Evolutionary conservation across 139 green algal species (phyloP).

Genomic region (Chlamydomonas applanata): DNA sequence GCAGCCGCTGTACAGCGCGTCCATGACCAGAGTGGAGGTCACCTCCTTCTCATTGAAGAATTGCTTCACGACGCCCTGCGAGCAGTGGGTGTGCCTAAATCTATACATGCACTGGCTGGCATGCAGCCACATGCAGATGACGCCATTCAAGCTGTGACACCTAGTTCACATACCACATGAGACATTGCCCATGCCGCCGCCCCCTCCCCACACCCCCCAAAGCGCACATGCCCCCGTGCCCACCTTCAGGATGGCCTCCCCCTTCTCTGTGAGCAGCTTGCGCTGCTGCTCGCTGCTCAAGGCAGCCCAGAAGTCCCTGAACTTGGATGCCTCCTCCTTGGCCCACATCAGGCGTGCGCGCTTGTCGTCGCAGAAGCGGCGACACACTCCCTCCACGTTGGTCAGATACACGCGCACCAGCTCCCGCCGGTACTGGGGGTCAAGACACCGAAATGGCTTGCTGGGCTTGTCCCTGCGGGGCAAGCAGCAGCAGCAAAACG

Average conservation of each 20-base stretch:
- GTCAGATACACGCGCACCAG: conserved; percentile 96
- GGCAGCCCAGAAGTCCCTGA: conserved; percentile 68
- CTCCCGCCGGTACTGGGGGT: conserved; percentile 94
- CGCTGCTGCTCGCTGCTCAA: conserved; percentile 48
- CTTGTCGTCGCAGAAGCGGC: conserved; percentile 91
- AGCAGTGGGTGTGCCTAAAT: neutral
- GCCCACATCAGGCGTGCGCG: conserved; percentile 68
- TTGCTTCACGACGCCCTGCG: conserved; percentile 85
- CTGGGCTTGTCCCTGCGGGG: conserved; percentile 66
- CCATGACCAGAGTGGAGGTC: conserved; percentile 97
- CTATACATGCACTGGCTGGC: neutral
- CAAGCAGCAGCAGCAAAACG: neutral
- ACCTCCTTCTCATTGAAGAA: conserved; percentile 99
- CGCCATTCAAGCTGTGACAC: conserved; percentile 5
- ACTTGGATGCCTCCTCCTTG: conserved; percentile 50
- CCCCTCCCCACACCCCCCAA: too few relatives aligned
- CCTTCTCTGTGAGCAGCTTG: conserved; percentile 55
- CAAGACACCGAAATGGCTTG: conserved; percentile 90
- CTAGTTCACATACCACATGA: too few relatives aligned
- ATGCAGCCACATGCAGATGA: neutral
- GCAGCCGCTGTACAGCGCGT: conserved; percentile 88
- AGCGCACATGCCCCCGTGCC: neutral
- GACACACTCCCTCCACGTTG: conserved; percentile 95
- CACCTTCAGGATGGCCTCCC: conserved; percentile 80
- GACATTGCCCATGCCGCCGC: neutral